Conservation (phyloP, 768 basidiomycete genomes). For the Harrya chromipes region DNA sequence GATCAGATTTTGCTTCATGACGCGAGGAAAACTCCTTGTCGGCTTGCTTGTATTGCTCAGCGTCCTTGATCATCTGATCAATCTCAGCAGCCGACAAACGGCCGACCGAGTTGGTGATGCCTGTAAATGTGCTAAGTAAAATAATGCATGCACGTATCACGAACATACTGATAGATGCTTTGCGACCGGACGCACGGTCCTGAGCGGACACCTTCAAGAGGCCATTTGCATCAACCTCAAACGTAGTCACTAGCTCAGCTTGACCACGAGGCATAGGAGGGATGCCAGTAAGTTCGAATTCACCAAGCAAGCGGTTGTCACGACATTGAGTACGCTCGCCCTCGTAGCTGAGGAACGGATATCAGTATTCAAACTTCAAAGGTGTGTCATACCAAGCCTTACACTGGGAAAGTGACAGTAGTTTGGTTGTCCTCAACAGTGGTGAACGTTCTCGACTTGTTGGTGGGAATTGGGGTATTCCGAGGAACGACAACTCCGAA, state of each 20-base stretch:
- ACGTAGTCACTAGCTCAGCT: conserved; percentile 98
- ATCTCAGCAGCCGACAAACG: conserved; percentile 97
- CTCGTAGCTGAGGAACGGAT: conserved; percentile 65
- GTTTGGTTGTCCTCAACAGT: conserved; percentile 99
- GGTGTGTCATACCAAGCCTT: conserved; percentile 27
- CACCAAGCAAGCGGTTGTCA: conserved; percentile 98
- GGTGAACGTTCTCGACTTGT: conserved; percentile 98
- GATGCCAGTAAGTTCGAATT: conserved; percentile 98
- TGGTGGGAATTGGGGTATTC: conserved; percentile 99
- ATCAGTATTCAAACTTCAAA: conserved; percentile 3
- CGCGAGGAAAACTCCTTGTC: conserved; percentile 98
- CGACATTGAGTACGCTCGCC: conserved; percentile 99
- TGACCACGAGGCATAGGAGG: conserved; percentile 99
- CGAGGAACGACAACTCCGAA: conserved; percentile 99
- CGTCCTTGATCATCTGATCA: conserved; percentile 99
- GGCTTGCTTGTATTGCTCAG: conserved; percentile 94
- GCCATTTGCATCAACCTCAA: conserved; percentile 99
- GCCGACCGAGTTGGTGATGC: conserved; percentile 98
- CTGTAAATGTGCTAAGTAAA: conserved; percentile 35
- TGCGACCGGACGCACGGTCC: conserved; percentile 98
- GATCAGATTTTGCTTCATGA: conserved; percentile 97
- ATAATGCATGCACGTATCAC: not conserved
- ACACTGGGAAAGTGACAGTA: conserved; percentile 99
- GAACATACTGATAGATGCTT: conserved; percentile 90
- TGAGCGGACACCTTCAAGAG: conserved; percentile 97